Percentiles rank a stretch among this genome's conserved stretches.
Conservation (phyloP, 805 yeast genomes). For the Candida palmyrensis region DNA sequence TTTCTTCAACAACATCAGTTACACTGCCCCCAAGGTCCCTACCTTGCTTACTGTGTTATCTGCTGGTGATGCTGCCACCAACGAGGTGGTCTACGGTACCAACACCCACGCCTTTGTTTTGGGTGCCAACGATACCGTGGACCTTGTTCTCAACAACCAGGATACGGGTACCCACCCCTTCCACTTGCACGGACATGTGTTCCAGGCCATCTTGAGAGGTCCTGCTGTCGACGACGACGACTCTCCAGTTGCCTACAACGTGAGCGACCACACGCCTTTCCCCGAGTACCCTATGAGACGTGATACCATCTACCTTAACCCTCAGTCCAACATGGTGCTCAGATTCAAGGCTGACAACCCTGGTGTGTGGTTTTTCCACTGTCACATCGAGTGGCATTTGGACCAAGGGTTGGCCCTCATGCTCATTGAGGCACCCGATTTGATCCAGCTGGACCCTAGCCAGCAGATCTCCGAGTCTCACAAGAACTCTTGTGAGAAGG, state of each 20-base stretch:
- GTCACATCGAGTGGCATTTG: constrained; percentile 85
- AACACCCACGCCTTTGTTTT: constrained; percentile 62
- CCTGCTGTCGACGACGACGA: constrained; percentile 49
- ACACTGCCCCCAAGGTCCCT: constrained; percentile 65
- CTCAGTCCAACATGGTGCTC: constrained; percentile 62
- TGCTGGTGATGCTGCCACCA: constrained; percentile 51
- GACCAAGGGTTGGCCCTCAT: constrained; percentile 75
- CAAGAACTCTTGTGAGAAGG: constrained; percentile 53
- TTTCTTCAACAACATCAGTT: constrained; percentile 64
- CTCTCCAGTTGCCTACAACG: constrained; percentile 41
- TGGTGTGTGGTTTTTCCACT: constrained; percentile 93
- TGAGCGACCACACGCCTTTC: constrained; percentile 32
- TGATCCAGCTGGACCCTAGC: constrained; percentile 30
- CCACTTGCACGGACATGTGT: constrained; percentile 72
- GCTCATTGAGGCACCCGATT: constrained; percentile 64
- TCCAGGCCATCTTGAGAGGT: constrained; percentile 57
- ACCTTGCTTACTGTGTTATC: constrained; percentile 59
- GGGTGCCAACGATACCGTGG: constrained; percentile 59
- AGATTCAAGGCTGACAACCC: constrained; percentile 83
- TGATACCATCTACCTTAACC: constrained; percentile 66
- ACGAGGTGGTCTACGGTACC: constrained; percentile 66
- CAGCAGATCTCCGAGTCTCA: constrained; percentile 63
- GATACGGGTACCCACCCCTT: constrained; percentile 80
- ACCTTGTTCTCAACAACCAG: constrained; percentile 69
- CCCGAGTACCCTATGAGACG: constrained; percentile 61